Base-by-base conservation (phyloP, 768 basidiomycete genomes). In the Tylopilus balloui region DNA sequence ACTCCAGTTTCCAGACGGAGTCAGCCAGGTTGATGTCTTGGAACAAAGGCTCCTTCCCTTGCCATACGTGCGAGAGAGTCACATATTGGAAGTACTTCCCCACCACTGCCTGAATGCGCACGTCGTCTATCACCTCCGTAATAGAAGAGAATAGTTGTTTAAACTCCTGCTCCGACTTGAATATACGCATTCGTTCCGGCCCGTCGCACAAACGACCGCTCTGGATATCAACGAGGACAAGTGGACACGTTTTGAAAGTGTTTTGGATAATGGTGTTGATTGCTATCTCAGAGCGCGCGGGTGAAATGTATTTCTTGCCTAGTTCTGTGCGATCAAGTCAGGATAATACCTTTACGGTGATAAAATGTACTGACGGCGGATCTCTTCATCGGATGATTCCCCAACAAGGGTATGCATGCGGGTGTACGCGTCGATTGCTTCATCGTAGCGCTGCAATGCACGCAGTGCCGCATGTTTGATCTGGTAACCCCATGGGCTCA, bases 21-120 rank as follows among this genome's bases (percentile, higher is more conserved):
- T 45, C 35, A 2, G 13, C 47, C 8, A 7, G 20, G 3, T 32
- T n/a, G 24, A 58, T 31, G 8, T 54, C 57, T 24, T 53, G 25
- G n/a, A 53, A 50, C n/a, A n/a, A 20, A 1, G 52, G 51, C 13
- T 58, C 57, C 1, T 42, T n/a, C 15, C 52, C 56, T 9, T 45
- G 20, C 56, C 56, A 57, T 8, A 49, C 45, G n/a, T 57, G 56
- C 13, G 56, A 57, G 4, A 57, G 24, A 23, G 40, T 49, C 21
- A 52, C 50, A 25, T 52, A 57, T 43, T 36, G 32, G 15, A 57
- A 48, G 17, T 49, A 57, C n/a, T 25, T 15, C 15, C 8, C 41
- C 28, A 44, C 45, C 6, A 49, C 54, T 9, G 6, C 15, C 13
- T 6, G 38, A 24, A 58, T 50, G 3, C 29, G 42, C 20, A 13